Evolutionary conservation across 2,329 filamentous ascomycete genomes (phyloP).

Genomic region (Aspergillus proliferans): DNA sequence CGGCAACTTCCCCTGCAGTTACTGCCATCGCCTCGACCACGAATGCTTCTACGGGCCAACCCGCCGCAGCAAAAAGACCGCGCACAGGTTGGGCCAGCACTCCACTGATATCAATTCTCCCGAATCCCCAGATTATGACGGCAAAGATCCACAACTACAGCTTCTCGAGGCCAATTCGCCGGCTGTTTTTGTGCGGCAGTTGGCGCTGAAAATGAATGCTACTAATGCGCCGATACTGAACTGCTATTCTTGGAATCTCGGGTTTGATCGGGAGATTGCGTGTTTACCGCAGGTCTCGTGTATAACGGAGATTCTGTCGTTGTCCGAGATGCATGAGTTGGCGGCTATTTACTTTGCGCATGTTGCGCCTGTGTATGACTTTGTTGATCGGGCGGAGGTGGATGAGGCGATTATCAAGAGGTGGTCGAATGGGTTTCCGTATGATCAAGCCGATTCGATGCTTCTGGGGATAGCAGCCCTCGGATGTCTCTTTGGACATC

Average conservation of each 20-base stretch:
- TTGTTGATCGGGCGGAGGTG: slow-evolving; percentile 6
- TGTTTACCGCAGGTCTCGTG: not conserved
- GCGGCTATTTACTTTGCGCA: slow-evolving; percentile 2
- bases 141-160: not conserved
- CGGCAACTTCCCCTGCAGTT: not conserved
- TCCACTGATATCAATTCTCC: not conserved
- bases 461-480: slow-evolving; percentile 12
- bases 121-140: not conserved
- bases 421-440: slow-evolving; percentile 1
- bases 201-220: not conserved
- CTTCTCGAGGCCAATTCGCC: not conserved
- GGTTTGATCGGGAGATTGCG: not conserved
- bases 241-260: not conserved
- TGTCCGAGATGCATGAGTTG: not conserved
- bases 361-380: slow-evolving; percentile 9
- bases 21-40: not conserved
- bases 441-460: slow-evolving; percentile 1
- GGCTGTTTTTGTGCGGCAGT: not conserved
- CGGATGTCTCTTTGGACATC: slow-evolving; percentile 4
- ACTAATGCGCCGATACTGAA: not conserved
- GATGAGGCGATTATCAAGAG: not conserved
- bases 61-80: not conserved
- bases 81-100: not conserved
- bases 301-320: slow-evolving; percentile 4
- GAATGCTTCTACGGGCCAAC: not conserved